These are phyloP conservation scores for Kwoniella bestiolae DNA, from an alignment of 768 basidiomycete species.

Conservation along the genomic window DNA sequence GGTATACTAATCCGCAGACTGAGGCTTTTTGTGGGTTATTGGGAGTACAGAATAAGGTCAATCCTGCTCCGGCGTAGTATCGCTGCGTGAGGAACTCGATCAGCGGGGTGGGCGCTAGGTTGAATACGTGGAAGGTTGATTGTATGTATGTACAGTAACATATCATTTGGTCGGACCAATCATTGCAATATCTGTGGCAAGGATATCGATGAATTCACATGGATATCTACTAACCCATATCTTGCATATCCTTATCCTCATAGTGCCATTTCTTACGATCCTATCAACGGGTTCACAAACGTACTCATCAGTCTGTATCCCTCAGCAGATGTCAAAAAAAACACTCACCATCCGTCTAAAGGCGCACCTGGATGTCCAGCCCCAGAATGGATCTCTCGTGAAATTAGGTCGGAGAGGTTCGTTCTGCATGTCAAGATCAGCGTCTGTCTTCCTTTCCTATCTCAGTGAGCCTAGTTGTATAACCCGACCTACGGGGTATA, in stretches of 20 bases:
- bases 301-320: too few species aligned
- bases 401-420: constrained; percentile 26
- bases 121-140: neutral
- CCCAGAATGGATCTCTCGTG: constrained; percentile 23
- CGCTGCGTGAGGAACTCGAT: neutral
- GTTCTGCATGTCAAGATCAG: constrained; percentile 27
- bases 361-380: constrained; percentile 19
- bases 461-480: too few species aligned
- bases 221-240: constrained; percentile 9
- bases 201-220: neutral
- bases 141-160: neutral
- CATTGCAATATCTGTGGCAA: too few species aligned
- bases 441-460: too few species aligned
- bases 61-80: constrained; percentile 58
- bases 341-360: constrained; percentile 14
- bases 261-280: constrained; percentile 28
- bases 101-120: too few species aligned
- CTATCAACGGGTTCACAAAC: neutral
- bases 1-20: constrained; percentile 86
- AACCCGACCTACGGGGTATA: constrained; percentile 29
- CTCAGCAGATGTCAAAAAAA: neutral
- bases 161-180: too few species aligned
- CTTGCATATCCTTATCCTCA: neutral
- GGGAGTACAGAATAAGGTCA: constrained; percentile 74
- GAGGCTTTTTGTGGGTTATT: constrained; percentile 81